These are phyloP conservation scores for Saccharomyces pastorianus DNA, from an alignment of 1,139 yeast genomes.

Conservation along the genomic window DNA sequence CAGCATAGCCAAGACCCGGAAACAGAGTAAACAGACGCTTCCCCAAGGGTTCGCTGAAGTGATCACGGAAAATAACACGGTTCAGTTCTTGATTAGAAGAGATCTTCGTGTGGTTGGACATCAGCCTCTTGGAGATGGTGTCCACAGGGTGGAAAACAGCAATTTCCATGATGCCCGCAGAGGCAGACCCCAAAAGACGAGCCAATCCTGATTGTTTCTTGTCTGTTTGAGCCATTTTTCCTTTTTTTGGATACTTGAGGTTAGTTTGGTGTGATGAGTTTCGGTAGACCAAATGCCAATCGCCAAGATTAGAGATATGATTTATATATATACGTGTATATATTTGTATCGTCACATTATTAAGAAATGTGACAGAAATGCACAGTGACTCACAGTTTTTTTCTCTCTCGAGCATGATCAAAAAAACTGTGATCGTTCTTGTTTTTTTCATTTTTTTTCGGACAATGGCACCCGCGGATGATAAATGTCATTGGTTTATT, in stretches of 20 bases:
- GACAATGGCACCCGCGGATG: not conserved
- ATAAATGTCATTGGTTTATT: not conserved
- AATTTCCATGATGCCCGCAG: slow-evolving; percentile 95
- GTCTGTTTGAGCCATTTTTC: slow-evolving; percentile 38
- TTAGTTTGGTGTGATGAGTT: not conserved
- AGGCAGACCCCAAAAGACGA: slow-evolving; percentile 90
- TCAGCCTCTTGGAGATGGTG: slow-evolving; percentile 92
- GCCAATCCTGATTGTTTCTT: slow-evolving; percentile 86
- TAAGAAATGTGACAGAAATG: not conserved
- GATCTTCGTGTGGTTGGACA: slow-evolving; percentile 84
- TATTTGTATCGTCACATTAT: not conserved
- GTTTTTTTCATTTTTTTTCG: not conserved
- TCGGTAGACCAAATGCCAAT: not conserved
- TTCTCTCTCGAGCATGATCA: not conserved
- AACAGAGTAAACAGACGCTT: slow-evolving; percentile 74
- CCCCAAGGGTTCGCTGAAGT: slow-evolving; percentile 63
- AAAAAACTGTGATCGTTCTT: not conserved
- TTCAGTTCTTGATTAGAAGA: slow-evolving; percentile 60
- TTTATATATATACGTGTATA: not conserved
- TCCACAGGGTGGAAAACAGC: slow-evolving; percentile 98
- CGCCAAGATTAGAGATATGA: not conserved
- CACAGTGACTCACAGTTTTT: not conserved
- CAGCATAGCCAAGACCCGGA: slow-evolving; percentile 98
- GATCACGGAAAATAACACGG: slow-evolving; percentile 76
- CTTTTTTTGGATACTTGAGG: not conserved